These are phyloP conservation scores for Pichia cephalocereana DNA, from an alignment of 805 yeast genomes.

Conservation along the genomic window DNA sequence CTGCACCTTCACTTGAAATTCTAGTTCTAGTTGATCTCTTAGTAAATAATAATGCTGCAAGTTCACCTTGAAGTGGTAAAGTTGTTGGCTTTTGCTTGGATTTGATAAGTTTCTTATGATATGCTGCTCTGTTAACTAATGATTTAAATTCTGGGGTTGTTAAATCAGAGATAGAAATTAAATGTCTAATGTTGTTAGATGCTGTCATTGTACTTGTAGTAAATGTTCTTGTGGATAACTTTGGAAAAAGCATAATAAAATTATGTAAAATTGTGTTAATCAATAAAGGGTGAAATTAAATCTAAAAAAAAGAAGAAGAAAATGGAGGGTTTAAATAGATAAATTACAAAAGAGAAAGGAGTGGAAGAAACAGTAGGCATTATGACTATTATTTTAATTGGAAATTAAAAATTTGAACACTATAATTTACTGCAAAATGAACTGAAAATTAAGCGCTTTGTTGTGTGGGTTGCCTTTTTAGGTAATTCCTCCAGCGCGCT, in stretches of 20 bases:
- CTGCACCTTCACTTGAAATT: constrained; percentile 90
- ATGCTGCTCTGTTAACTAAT: constrained; percentile 64
- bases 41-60: constrained; percentile 75
- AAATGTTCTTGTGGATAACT: constrained; percentile 23
- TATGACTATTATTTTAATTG: not conserved
- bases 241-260: constrained; percentile 8
- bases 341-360: not conserved
- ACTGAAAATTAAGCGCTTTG: constrained; percentile 11
- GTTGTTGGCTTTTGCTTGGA: constrained; percentile 35
- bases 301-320: not conserved
- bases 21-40: constrained; percentile 95
- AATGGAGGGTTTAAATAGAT: not conserved
- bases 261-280: not conserved
- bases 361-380: not conserved
- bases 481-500: constrained; percentile 13
- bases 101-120: constrained; percentile 56
- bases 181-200: constrained; percentile 44
- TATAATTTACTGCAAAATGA: not conserved
- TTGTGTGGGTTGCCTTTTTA: constrained; percentile 7
- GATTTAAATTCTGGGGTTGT: constrained; percentile 59
- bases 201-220: constrained; percentile 17
- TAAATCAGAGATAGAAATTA: constrained; percentile 75
- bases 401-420: not conserved
- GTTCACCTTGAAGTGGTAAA: constrained; percentile 61
- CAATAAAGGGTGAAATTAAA: not conserved